Conservation (phyloP, 768 basidiomycete species). For the Sistotremastrum niveocremeum region DNA sequence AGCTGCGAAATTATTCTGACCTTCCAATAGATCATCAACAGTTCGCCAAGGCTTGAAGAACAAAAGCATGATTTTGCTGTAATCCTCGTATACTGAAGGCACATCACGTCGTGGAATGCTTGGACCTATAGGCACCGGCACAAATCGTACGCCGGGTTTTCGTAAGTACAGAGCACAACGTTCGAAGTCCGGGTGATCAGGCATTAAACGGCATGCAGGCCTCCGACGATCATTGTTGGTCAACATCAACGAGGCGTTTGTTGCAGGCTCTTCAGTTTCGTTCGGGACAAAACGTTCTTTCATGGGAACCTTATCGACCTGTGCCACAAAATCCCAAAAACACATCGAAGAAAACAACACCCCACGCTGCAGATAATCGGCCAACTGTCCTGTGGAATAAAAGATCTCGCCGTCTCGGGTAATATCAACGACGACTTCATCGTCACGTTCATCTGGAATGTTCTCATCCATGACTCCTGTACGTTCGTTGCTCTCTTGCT, state of each 20-base stretch:
- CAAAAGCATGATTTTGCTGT: constrained; percentile 5
- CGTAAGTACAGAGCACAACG: no score
- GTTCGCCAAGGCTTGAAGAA: constrained; percentile 8
- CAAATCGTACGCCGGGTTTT: no score
- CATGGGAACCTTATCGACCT: background rate
- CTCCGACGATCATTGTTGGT: no score
- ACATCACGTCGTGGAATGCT: constrained; percentile 1
- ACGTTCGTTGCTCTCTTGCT: no score
- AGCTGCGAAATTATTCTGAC: background rate
- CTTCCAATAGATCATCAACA: background rate
- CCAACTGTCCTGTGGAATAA: constrained; percentile 1
- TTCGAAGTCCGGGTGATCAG: no score
- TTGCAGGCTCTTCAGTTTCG: background rate
- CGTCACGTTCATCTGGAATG: no score
- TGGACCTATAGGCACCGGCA: constrained; percentile 6
- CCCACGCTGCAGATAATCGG: background rate
- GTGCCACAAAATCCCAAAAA: constrained; percentile 3
- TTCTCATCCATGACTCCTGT: no score
- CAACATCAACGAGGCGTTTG: no score
- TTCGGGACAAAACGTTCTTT: constrained; percentile 1
- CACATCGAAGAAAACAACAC: background rate
- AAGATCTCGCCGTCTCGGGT: background rate
- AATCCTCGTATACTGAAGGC: background rate
- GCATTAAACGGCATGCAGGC: no score
- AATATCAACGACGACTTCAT: background rate